Base-by-base conservation (phyloP, 345 rosid genomes). In the Gossypium stocksii region DNA sequence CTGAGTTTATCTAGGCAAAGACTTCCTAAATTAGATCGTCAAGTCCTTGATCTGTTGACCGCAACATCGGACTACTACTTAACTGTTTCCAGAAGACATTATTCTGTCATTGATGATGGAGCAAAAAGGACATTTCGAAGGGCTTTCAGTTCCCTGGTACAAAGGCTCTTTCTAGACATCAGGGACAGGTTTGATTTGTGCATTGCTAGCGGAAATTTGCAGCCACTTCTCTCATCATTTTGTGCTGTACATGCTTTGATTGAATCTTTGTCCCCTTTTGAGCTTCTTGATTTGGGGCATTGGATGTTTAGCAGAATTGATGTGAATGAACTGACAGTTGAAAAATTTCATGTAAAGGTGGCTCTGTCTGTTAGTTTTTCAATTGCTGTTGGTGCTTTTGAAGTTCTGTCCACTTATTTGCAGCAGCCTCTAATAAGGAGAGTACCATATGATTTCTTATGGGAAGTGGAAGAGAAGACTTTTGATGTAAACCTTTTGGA, bases 321-420 rank as follows among this genome's bases (percentile, higher is more conserved):
- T 25, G 68, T 12, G 78, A 79, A 80, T 64, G 79, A 79, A 34
- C 59, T 60, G 53, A 46, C 71, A 23, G 66, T 71, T 74, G 70
- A 77, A 52, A 79, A 82, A 69, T 77, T 83, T 58, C 66, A 77
- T 65, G 38, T 64, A 71, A 56, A 72, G 48, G 34, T 81, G 72
- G 78, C 79, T 77, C 82, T 86, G 56, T 82, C 78, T 74, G 76
- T 91, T 78, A 93, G 90, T 58, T 82, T 90, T 83, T 82, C 81
- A 81, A 74, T 95, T 71, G 86, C 93, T 72, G 84, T 76, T 29
- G 88, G 85, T 76, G 94, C 93, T 82, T 89, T 91, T 75, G 91
- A 89, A 73, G 79, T 78, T 77, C 83, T 93, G 19, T 69, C 84
- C 41, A 70, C 48, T 66, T 90, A 87, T 79, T 79, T 89, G 80